Base-by-base conservation (phyloP, 129 eudicot species). In the Mikania micrantha region DNA sequence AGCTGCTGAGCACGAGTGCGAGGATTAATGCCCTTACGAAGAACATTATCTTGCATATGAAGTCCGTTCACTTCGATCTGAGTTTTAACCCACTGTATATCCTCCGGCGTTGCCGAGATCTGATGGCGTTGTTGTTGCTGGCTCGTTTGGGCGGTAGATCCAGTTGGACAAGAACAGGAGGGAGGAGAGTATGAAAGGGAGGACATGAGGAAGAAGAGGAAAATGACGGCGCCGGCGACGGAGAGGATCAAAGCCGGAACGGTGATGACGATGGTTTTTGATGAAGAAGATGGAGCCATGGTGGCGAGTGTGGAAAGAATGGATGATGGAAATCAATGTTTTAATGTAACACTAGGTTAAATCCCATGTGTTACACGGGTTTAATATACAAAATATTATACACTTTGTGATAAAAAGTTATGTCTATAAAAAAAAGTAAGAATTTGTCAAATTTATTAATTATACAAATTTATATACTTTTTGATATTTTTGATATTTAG, bases 1-100 rank as follows among this genome's bases (percentile, higher is more conserved):
- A 93, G 95, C 76, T 88, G 96, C 25, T 93, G 87, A 32, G 82
- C 82, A 17, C 98, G 85, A 63, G 98, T 93, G 2, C 98, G 95
- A 32, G 98, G 98, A 72, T 93, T 93, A 20, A 93, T 93, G 57
- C 98, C 98, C 63, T 93, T 93, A 2, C 98, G 95, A 28, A 88
- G 87, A 40, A 88, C 86, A 81, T 93, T 93, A 25, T 86, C 90
- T 13, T 81, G 89, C 96, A 93, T 88, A 70, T 77, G 98, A 31
- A 93, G 73, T 19, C 96, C 96, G 64, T 93, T 93, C 2, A 78
- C 67, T 60, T 81, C 72, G 83, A 93, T 86, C 85, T 80, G 95
- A 25, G 44, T 39, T 66, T 83, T 93, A 19, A 88, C 86, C 98
- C 98, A 93, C 15, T 77, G 65, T 27, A 93, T 71, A 80, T 93